These are phyloP conservation scores for Neoarthrinium moseri DNA, from an alignment of 2,329 filamentous ascomycete species.

Conservation along the genomic window DNA sequence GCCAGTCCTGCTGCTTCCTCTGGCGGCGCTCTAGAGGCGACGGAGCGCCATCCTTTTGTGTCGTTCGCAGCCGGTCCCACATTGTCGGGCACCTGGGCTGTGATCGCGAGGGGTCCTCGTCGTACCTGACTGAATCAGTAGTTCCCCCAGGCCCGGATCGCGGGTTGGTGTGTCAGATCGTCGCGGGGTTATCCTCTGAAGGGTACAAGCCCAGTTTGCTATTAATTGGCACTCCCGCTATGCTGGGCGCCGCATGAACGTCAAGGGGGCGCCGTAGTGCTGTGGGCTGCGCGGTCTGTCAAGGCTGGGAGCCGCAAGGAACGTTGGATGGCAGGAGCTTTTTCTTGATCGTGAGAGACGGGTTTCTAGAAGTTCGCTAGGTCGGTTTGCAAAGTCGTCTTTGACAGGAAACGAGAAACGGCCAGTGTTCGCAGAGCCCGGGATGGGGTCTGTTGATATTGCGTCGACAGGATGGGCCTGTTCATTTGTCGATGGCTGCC, in stretches of 20 bases:
- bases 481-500: conserved; percentile 6
- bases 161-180: conserved; percentile 11
- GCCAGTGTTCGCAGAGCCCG: too few species aligned
- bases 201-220: conserved; percentile 1
- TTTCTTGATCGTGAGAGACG: neutral
- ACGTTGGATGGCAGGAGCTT: neutral
- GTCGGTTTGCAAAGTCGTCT: too few species aligned
- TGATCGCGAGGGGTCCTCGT: neutral
- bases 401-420: too few species aligned
- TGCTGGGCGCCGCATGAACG: neutral
- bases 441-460: neutral
- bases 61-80: conserved; percentile 34
- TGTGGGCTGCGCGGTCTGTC: neutral
- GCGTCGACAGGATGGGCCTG: conserved; percentile 2
- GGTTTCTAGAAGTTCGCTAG: too few species aligned
- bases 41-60: conserved; percentile 17
- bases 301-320: too few species aligned
- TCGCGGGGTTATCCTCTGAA: conserved; percentile 8
- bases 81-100: conserved; percentile 23
- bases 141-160: neutral
- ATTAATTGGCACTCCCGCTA: conserved; percentile 1
- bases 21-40: conserved; percentile 14
- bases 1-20: conserved; percentile 31
- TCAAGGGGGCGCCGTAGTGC: neutral
- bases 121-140: neutral